Evolutionary conservation across 345 rosid genomes (phyloP).

Genomic region (Leavenworthia alabamica): DNA sequence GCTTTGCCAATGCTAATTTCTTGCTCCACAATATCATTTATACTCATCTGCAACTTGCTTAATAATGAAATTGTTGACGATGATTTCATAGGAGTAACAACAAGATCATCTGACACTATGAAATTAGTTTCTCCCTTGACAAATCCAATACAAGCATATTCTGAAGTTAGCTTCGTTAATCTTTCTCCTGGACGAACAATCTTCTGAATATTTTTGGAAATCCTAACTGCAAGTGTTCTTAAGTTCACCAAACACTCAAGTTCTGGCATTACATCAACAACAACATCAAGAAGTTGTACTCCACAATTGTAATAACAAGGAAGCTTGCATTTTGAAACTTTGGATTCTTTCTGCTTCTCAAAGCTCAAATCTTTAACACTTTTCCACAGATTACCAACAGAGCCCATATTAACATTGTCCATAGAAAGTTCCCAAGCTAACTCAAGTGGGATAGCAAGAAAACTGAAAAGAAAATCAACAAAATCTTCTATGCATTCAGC

Average conservation of each 20-base stretch:
- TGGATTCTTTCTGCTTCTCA: not conserved
- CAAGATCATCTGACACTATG: slow-evolving; percentile 18
- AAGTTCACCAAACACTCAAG: too few relatives aligned
- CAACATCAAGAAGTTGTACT: not conserved
- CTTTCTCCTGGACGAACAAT: too few relatives aligned
- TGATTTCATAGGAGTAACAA: slow-evolving; percentile 15
- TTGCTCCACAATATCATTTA: slow-evolving; percentile 14
- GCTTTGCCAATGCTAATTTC: slow-evolving; percentile 15
- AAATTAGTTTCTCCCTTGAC: slow-evolving; percentile 7
- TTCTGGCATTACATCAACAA: too few relatives aligned
- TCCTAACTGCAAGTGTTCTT: too few relatives aligned
- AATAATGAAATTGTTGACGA: slow-evolving; percentile 9
- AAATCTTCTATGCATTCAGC: slow-evolving; percentile 24
- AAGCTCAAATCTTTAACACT: slow-evolving; percentile 1
- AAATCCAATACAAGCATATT: not conserved
- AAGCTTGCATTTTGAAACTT: not conserved
- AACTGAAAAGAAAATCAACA: slow-evolving; percentile 11
- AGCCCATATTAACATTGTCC: not conserved
- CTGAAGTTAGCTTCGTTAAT: too few relatives aligned
- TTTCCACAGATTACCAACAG: slow-evolving; percentile 2
- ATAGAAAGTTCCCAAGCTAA: not conserved
- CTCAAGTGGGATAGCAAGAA: slow-evolving; percentile 22
- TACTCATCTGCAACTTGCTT: slow-evolving; percentile 6
- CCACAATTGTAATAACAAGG: not conserved
- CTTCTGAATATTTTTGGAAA: too few relatives aligned